A percentile compares a stretch with the other conserved stretches of the same genome.
phyloP scores from a whole-genome alignment of 371 early-diverging fungal genomes.

The Saksenaea vasiformis region DNA sequence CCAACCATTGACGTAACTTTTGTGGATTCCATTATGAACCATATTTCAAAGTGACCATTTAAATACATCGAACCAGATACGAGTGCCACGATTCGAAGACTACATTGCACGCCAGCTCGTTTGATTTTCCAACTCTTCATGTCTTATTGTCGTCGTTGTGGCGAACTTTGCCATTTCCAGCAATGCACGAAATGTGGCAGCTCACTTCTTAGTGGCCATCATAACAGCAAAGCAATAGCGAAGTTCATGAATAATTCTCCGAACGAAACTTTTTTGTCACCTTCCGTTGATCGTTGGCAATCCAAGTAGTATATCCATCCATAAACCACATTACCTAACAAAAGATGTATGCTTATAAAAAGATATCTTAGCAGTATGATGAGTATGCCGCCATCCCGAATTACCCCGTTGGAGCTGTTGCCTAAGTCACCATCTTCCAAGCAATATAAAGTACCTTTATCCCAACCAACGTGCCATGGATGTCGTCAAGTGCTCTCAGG shows the following conservation, averaged over 20 bases:
- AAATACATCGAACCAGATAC: no score
- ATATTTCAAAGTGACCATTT: no score
- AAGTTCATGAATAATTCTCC: slow-evolving; percentile 8
- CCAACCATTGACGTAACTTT: no score
- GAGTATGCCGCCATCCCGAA: slow-evolving; percentile 6
- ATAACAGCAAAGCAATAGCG: neutral
- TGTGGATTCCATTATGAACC: no score
- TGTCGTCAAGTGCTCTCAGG: slow-evolving; percentile 33
- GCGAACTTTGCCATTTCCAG: slow-evolving; percentile 31
- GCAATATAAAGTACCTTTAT: neutral
- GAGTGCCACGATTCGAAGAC: no score
- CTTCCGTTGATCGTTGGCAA: slow-evolving; percentile 30
- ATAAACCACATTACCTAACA: neutral
- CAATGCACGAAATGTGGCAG: slow-evolving; percentile 37
- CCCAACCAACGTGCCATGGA: slow-evolving; percentile 21
- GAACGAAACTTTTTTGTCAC: slow-evolving; percentile 1
- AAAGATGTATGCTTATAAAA: slow-evolving; percentile 4
- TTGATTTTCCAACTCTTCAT: slow-evolving; percentile 11
- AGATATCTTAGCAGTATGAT: slow-evolving; percentile 23
- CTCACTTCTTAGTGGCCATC: neutral
- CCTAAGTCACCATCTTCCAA: neutral
- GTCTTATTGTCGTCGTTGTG: slow-evolving; percentile 41
- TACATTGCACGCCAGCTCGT: neutral
- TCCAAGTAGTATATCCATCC: slow-evolving; percentile 17
- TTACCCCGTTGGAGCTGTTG: neutral